Evolutionary conservation across 495 filamentous ascomycete species (phyloP).

Genomic region (Aspergillus diversus): DNA sequence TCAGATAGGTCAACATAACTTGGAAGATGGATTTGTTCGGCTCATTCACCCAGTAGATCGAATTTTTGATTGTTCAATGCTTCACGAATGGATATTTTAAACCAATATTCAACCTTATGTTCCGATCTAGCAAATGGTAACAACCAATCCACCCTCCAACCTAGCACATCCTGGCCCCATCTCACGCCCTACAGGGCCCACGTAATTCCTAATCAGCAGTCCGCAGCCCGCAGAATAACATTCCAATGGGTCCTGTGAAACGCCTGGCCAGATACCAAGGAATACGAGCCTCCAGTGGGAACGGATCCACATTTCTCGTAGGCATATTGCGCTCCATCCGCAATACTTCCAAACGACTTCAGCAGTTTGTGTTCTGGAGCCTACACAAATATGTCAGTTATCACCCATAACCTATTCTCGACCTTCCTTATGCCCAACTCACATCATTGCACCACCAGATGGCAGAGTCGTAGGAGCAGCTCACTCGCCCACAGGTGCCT

Average conservation of each 20-base stretch:
- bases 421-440: background rate
- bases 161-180: no score
- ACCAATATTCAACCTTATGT: no score
- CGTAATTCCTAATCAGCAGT: no score
- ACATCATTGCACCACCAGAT: constrained; percentile 14
- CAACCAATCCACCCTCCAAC: no score
- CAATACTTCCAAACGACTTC: constrained; percentile 1
- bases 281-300: background rate
- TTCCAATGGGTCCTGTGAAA: constrained; percentile 11
- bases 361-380: background rate
- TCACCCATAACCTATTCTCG: no score
- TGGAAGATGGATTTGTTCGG: no score
- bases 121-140: no score
- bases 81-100: no score
- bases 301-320: background rate
- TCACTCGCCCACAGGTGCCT: background rate
- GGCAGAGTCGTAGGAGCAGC: constrained; percentile 2
- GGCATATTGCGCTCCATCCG: constrained; percentile 1
- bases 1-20: no score
- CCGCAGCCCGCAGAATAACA: constrained; percentile 2
- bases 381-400: background rate
- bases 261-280: background rate
- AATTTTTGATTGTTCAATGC: no score
- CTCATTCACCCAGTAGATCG: no score
- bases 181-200: no score